Conservation (phyloP, 108 stramenopile genomes). For the Cyclotella choctawhatcheeana region DNA sequence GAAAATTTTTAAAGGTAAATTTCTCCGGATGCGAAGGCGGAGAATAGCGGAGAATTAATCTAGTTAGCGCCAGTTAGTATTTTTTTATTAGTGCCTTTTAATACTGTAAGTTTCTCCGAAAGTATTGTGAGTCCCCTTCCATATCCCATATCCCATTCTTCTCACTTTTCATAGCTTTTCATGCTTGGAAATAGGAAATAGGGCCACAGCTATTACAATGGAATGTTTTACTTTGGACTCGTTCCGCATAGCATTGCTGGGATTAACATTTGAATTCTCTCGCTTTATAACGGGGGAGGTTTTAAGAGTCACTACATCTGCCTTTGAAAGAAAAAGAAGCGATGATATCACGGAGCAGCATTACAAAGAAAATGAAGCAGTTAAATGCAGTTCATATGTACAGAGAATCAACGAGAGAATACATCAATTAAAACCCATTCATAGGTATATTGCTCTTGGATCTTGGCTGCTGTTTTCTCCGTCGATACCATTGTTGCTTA, state of each 20-base stretch:
- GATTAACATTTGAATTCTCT: slow-evolving; percentile 1
- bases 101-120: not conserved
- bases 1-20: too few relatives aligned
- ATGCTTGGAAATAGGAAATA: too few relatives aligned
- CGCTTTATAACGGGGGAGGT: not conserved
- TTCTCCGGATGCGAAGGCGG: too few relatives aligned
- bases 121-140: not conserved
- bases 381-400: not conserved
- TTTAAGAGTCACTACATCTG: not conserved
- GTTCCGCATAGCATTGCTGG: not conserved
- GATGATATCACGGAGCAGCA: not conserved
- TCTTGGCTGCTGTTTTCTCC: slow-evolving; percentile 14
- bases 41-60: too few relatives aligned
- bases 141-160: not conserved
- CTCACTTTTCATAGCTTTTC: too few relatives aligned
- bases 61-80: too few relatives aligned
- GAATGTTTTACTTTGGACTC: not conserved
- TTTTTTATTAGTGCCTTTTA: too few relatives aligned
- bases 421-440: too few relatives aligned
- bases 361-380: slow-evolving; percentile 4
- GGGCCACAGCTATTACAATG: not conserved
- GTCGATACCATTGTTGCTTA: not conserved
- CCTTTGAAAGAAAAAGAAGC: not conserved
- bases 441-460: slow-evolving; percentile 1
- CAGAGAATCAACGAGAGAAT: too few relatives aligned